Evolutionary conservation across 164 flowering plant species (phyloP), one percentile per base, ranked within the genome.

Genomic region (Brasenia schreberi): DNA sequence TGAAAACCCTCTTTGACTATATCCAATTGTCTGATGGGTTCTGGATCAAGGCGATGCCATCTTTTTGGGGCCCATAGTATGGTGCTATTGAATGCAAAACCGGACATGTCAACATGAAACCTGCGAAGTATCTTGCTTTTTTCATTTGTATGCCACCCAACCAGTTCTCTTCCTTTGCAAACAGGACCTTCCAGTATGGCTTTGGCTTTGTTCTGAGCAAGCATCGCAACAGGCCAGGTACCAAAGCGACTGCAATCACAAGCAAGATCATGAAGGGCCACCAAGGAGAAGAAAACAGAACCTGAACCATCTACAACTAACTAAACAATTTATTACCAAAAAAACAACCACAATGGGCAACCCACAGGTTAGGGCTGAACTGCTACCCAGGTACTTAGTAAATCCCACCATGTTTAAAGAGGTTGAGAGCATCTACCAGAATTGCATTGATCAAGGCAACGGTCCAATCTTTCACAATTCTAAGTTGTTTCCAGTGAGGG

Each of bases 71-170:
- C 93, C 98, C 98, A 94, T 49, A 94, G 74, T 65, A 91, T 84
- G 43, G 95, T 87, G 83, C 97, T 90, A 78, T 94, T 94, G 81
- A 94, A 94, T 59, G 98, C 98, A 77, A 94, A 94, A 68, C 98
- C 98, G 10, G 98, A 91, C 96, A 89, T 94, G 70, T 94, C 97
- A 65, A 91, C 95, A 75, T 94, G 98, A 76, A 94, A 94, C 73
- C 98, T 81, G 19, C 96, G 83, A 56, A 94, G 84, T 67, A 78
- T 80, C 77, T 87, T 91, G 69, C 98, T 94, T 78, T 85, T 94
- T 75, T 89, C 97, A 81, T 94, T 94, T 49, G 97, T 91, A 78
- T 94, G 97, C 98, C 98, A 94, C 66, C 98, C 98, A 67, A 89
- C 81, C 19, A 94, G 92, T 74, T 73, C 84, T 62, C 90, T 94